Evolutionary conservation across 495 filamentous ascomycete species (phyloP).

Genomic region (Aspergillus homomorphus): DNA sequence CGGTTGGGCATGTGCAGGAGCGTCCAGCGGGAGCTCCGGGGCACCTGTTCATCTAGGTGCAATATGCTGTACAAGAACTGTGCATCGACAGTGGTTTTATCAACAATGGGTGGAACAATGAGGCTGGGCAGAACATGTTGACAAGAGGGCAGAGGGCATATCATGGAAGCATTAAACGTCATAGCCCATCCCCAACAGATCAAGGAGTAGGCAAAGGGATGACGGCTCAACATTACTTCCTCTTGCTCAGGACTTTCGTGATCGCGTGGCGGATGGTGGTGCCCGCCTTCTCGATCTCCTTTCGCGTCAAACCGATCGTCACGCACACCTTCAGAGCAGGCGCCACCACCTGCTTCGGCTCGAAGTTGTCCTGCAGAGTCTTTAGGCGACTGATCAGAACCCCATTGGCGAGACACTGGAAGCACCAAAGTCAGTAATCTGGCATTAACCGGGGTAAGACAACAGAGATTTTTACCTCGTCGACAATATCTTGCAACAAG

Average conservation of each 20-base stretch:
- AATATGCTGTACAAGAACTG: constrained; percentile 19
- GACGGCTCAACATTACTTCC: constrained; percentile 41
- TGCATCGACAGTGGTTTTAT: constrained; percentile 4
- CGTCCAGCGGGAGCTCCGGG: too few species aligned
- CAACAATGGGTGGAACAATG: constrained; percentile 2
- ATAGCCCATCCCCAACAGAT: constrained; percentile 7
- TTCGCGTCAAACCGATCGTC: constrained; percentile 80
- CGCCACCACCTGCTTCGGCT: constrained; percentile 61
- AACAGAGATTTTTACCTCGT: constrained; percentile 65
- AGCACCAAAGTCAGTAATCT: constrained; percentile 10
- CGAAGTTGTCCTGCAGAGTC: constrained; percentile 61
- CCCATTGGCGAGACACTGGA: constrained; percentile 71
- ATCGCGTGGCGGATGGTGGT: constrained; percentile 86
- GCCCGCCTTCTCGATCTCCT: constrained; percentile 92
- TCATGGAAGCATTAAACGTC: constrained; percentile 18
- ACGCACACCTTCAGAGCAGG: constrained; percentile 89
- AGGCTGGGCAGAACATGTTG: constrained; percentile 1
- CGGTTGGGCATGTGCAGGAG: background rate
- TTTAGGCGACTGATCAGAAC: constrained; percentile 86
- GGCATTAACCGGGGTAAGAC: background rate
- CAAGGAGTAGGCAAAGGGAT: constrained; percentile 5
- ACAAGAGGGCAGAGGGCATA: constrained; percentile 6
- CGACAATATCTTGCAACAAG: constrained; percentile 83
- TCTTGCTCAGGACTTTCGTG: constrained; percentile 73
- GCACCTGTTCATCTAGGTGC: background rate